These are phyloP conservation scores for Quercus phellos DNA, from an alignment of 331 rosid genomes.

Conservation along the genomic window DNA sequence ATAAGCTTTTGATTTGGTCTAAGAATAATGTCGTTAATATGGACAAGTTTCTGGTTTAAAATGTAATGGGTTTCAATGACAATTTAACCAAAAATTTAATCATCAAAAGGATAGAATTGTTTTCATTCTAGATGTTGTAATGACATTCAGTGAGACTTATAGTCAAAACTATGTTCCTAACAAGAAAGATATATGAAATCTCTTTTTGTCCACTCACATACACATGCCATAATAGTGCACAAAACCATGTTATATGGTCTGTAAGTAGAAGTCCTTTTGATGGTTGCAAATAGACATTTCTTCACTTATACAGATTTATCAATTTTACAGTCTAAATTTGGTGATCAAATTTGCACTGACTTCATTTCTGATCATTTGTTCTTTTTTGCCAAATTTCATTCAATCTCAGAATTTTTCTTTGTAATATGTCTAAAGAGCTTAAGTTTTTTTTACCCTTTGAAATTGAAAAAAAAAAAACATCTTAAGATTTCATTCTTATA, in stretches of 20 bases:
- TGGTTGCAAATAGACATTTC: no score
- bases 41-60: background rate
- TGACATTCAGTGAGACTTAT: background rate
- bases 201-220: background rate
- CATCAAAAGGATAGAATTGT: background rate
- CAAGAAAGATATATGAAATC: background rate
- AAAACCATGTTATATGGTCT: background rate
- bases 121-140: background rate
- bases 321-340: background rate
- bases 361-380: background rate
- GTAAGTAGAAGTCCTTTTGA: no score
- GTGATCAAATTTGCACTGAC: background rate
- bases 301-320: background rate
- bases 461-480: background rate
- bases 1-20: background rate
- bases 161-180: no score
- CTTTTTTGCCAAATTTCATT: background rate
- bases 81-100: background rate
- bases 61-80: background rate
- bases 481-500: background rate
- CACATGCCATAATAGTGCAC: background rate
- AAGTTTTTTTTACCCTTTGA: background rate
- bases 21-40: background rate
- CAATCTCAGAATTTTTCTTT: background rate
- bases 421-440: no score